Evolutionary conservation across 2,329 filamentous ascomycete genomes (phyloP).

Genomic region (Cytospora piceae): DNA sequence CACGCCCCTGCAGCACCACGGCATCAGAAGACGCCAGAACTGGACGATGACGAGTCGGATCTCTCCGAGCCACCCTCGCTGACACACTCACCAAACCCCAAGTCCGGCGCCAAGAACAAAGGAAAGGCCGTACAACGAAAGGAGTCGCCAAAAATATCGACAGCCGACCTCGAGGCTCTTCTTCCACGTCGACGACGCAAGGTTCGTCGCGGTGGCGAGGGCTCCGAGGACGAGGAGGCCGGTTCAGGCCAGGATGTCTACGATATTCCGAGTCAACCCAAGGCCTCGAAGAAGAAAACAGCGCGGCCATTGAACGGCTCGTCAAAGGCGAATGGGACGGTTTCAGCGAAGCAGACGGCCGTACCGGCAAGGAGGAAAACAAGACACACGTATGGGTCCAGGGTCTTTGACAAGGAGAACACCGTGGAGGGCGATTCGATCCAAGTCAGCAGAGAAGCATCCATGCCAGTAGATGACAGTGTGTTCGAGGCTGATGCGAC

Average conservation of each 20-base stretch:
- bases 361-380: slow-evolving; percentile 27
- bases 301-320: slow-evolving; percentile 15
- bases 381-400: slow-evolving; percentile 54
- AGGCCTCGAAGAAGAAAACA: slow-evolving; percentile 41
- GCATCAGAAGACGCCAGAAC: slow-evolving; percentile 43
- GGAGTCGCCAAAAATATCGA: slow-evolving; percentile 51
- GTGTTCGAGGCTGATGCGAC: slow-evolving; percentile 41
- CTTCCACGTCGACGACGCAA: slow-evolving; percentile 57
- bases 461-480: slow-evolving; percentile 48
- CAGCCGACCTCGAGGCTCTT: slow-evolving; percentile 57
- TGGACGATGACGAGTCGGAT: slow-evolving; percentile 52
- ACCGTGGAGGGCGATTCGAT: slow-evolving; percentile 43
- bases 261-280: slow-evolving; percentile 49
- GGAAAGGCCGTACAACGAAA: slow-evolving; percentile 35
- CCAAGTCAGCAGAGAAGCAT: slow-evolving; percentile 46
- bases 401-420: slow-evolving; percentile 62
- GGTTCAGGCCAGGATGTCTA: slow-evolving; percentile 58
- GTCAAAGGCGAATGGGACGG: slow-evolving; percentile 20
- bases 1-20: slow-evolving; percentile 34
- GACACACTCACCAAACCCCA: slow-evolving; percentile 66
- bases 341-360: slow-evolving; percentile 16
- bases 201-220: slow-evolving; percentile 40
- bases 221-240: slow-evolving; percentile 52
- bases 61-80: slow-evolving; percentile 68
- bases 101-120: slow-evolving; percentile 31